A percentile compares a stretch with the other conserved stretches of the same genome.
These are phyloP conservation scores for Xanthoconium purpureum DNA, from an alignment of 768 basidiomycete genomes.

Conservation along the genomic window DNA sequence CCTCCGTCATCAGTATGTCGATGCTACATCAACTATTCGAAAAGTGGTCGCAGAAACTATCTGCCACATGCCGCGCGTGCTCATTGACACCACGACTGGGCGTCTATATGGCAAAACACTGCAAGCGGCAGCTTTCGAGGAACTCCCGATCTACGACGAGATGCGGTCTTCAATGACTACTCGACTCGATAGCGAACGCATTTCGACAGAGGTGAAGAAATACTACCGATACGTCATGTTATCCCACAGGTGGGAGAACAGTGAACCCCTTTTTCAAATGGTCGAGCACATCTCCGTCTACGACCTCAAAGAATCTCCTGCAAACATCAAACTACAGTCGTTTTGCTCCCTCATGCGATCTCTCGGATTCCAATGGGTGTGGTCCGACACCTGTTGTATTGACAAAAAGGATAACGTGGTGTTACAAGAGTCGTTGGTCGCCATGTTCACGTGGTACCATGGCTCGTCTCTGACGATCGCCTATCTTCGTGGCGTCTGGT, in stretches of 20 bases:
- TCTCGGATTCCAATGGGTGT: background rate
- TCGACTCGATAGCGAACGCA: background rate
- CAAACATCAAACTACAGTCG: background rate
- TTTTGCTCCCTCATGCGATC: background rate
- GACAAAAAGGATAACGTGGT: background rate
- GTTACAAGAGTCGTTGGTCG: background rate
- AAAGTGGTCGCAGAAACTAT: background rate
- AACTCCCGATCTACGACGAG: background rate
- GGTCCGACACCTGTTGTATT: background rate
- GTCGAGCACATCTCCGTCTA: background rate
- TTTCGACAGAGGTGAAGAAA: background rate
- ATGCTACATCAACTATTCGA: background rate
- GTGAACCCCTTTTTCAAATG: background rate
- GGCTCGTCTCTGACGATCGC: too few relatives aligned
- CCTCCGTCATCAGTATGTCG: background rate
- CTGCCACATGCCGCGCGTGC: too few relatives aligned
- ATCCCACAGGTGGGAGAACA: background rate
- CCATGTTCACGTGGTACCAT: too few relatives aligned
- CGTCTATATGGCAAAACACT: background rate
- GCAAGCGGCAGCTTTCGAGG: background rate
- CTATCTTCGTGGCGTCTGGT: too few relatives aligned
- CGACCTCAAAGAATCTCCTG: background rate
- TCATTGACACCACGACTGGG: background rate
- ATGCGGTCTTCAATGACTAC: background rate
- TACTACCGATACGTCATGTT: background rate